Conservation (phyloP, 768 basidiomycete genomes). For the Tulasnella sp. region DNA sequence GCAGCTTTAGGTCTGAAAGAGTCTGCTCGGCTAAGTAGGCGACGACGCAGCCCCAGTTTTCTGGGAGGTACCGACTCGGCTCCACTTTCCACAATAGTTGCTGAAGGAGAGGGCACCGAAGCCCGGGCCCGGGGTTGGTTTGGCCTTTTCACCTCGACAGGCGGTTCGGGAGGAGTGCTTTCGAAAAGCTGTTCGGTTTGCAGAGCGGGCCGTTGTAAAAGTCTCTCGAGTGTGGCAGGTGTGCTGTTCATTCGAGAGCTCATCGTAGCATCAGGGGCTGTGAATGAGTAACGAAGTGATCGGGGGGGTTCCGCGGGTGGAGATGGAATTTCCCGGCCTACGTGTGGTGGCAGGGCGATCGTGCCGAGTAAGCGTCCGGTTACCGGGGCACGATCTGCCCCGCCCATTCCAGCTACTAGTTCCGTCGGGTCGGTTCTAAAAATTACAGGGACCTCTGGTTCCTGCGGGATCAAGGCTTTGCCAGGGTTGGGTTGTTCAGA, state of each 20-base stretch:
- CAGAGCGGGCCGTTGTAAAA: not conserved
- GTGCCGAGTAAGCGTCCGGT: slow-evolving; percentile 13
- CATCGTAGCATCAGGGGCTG: not conserved
- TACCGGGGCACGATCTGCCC: not conserved
- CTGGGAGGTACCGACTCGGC: not conserved
- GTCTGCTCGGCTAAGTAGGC: not conserved
- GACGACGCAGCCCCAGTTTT: not conserved
- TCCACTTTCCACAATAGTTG: not conserved
- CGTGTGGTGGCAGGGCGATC: not conserved
- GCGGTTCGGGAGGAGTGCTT: not conserved
- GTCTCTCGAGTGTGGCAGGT: slow-evolving; percentile 8
- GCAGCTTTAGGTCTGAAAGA: not conserved
- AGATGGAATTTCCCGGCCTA: slow-evolving; percentile 2
- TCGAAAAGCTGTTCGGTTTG: not conserved
- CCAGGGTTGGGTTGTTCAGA: not conserved
- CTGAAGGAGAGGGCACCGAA: not conserved
- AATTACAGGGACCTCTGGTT: not conserved
- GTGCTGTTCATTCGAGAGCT: not conserved
- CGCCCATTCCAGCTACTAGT: not conserved
- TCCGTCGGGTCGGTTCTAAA: not conserved
- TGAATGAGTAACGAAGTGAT: not conserved
- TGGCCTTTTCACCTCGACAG: not conserved
- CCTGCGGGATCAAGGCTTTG: not conserved
- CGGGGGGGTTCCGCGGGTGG: not conserved
- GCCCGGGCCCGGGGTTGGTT: not conserved